These are phyloP conservation scores for Podospora appendiculata DNA, from an alignment of 495 filamentous ascomycete genomes.

Conservation along the genomic window DNA sequence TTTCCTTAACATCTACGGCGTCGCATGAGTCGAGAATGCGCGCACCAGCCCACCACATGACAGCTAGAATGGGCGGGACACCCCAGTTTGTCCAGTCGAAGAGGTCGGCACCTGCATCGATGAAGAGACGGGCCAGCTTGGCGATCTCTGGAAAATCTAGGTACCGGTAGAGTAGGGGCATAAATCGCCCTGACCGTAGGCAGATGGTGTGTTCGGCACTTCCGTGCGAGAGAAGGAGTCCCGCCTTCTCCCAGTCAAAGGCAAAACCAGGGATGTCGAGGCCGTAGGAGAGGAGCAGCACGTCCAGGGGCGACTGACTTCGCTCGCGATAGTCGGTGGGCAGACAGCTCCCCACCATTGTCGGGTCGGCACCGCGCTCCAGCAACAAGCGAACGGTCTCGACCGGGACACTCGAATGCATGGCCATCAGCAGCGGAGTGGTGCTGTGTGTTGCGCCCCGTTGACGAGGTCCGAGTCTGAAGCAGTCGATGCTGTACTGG, in stretches of 20 bases:
- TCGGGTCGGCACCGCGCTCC: conserved; percentile 6
- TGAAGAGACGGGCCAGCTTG: neutral
- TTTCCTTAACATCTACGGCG: neutral
- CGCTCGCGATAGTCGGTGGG: neutral
- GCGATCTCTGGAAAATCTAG: neutral
- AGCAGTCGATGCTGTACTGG: neutral
- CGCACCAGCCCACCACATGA: conserved; percentile 2
- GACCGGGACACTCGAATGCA: conserved; percentile 5
- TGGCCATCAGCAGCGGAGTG: conserved; percentile 5
- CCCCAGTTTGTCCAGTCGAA: neutral
- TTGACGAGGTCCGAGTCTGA: no score
- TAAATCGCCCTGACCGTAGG: neutral
- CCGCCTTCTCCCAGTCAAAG: conserved; percentile 4
- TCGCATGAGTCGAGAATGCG: neutral
- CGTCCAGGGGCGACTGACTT: neutral
- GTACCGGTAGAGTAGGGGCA: conserved; percentile 1
- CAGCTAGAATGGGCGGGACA: conserved; percentile 1
- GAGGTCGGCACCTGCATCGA: neutral
- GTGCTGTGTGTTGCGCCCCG: neutral
- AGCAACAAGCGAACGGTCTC: conserved; percentile 13
- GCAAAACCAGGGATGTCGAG: neutral
- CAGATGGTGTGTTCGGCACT: neutral
- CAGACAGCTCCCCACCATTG: neutral
- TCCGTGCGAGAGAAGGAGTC: conserved; percentile 1
- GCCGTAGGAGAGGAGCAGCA: neutral